Evolutionary conservation across 805 yeast genomes (phyloP), one percentile per base, ranked within the genome.

Genomic region (Teunomyces lycoperdinae): DNA sequence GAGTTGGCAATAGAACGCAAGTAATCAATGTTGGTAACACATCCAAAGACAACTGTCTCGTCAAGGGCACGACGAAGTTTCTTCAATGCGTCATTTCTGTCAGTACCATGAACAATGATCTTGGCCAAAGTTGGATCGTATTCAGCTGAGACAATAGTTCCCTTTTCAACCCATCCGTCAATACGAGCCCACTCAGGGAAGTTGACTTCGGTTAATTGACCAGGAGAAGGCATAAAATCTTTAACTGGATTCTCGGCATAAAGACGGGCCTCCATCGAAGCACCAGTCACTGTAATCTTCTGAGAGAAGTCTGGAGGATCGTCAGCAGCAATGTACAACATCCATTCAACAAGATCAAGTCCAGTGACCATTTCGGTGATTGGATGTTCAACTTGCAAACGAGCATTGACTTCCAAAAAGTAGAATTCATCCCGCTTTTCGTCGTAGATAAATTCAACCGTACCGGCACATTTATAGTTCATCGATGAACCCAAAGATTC

Each of bases 381-480:
- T 35, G 98, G 98, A 67, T 92, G 99, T 73, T 92, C 99, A 42
- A 92, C 99, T 69, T 92, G 99, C 58, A 92, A 79, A 64, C 99
- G 84, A 9, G 99, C 96, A 65, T 92, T 92, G 55, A 92, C 98
- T 67, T 92, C 99, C 61, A 92, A 75, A 72, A 92, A 92, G 74
- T 92, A 92, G 66, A 92, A 94, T 63, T 85, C 94, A 63, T 91
- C 92, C 57, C 96, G 75, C 47, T 68, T 76, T 60, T 86, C 85
- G 63, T 94, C 98, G 62, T 88, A 92, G 59, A 92, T 91, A 65
- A 84, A 92, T 70, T 92, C 99, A 58, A 94, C 96, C 5, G 99
- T 92, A 67, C 98, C 99, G 35, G 98, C 99, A 70, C 96, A 84
- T 70, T 89, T 90, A 73, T 94, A 92, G 58, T 88, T 84, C 85